Base-by-base conservation (phyloP, 305 asterid species). In the Fraxinus ornus region DNA sequence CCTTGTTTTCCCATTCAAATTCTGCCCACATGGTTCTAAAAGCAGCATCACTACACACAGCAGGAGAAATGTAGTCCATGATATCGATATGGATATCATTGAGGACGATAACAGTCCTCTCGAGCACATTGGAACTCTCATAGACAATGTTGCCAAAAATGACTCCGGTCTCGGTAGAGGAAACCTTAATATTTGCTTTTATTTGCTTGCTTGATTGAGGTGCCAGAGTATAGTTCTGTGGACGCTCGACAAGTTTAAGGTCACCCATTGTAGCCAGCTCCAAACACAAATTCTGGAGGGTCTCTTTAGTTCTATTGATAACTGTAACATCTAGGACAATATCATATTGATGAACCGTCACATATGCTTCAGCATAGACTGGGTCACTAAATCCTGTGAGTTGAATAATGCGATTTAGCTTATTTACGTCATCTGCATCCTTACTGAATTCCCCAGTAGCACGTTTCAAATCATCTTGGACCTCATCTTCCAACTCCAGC, bases 1-100 rank as follows among this genome's bases (percentile, higher is more conserved):
- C 92, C 92, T 89, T 89, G 86, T 89, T 89, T 86, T 89, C 92
- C 92, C 92, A 89, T 86, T 89, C 92, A 83, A 89, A 89, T 78
- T 89, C 92, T 41, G 90, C 90, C 92, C 92, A 89, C 92, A 89
- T 89, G 71, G 91, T 80, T 82, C 92, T 88, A 81, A 89, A 88
- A 36, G 91, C 90, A 85, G 92, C 87, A 88, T 86, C 92, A 28
- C 88, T 83, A 52, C 92, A 88, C 35, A 76, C 84, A 57, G 92
- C 91, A 47, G 91, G 91, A 36, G 92, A 89, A 84, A 89, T 89
- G 81, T 89, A 89, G 76, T 89, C 91, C 91, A 89, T 89, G 81
- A 89, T 89, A 84, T 89, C 92, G 41, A 89, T 89, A 80, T 89
- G 92, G 78, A 89, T 89, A 85, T 89, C 92, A 82, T 88, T 89